phyloP scores from a whole-genome alignment of 805 yeast species.

The Cyberlindnera subsufficiens region DNA sequence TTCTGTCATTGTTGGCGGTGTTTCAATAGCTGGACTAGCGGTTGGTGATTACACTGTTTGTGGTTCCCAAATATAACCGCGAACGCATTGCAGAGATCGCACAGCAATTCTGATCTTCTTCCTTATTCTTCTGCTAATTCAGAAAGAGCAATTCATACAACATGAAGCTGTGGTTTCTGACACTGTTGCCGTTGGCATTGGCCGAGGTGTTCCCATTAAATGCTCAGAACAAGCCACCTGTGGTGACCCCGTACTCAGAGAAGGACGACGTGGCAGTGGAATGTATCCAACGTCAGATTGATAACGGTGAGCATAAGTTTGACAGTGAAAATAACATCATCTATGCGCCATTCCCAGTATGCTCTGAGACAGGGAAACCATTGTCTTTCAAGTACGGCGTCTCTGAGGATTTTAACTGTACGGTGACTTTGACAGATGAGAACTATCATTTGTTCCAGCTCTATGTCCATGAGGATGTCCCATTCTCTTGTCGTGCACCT shows the following conservation, averaged over 20 bases:
- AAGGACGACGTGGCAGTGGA: constrained; percentile 44
- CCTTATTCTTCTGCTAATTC: background rate
- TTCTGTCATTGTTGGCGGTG: background rate
- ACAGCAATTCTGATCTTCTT: background rate
- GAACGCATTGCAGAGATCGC: too few species aligned
- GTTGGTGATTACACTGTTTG: too few species aligned
- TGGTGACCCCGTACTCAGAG: constrained; percentile 20
- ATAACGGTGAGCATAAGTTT: constrained; percentile 70
- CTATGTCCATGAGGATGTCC: constrained; percentile 72
- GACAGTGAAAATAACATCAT: constrained; percentile 52
- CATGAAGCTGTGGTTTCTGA: constrained; percentile 2
- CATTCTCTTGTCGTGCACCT: constrained; percentile 64
- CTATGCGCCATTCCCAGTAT: constrained; percentile 52
- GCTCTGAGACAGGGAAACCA: constrained; percentile 61
- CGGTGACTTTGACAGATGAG: constrained; percentile 57
- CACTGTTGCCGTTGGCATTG: background rate
- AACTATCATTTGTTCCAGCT: constrained; percentile 67
- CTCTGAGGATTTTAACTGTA: constrained; percentile 48
- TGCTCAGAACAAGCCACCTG: constrained; percentile 11
- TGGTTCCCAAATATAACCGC: too few species aligned
- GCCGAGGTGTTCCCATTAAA: constrained; percentile 15
- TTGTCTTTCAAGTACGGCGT: constrained; percentile 47
- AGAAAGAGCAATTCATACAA: background rate
- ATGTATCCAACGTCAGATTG: constrained; percentile 66
- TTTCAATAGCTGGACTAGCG: too few species aligned